Conservation (phyloP, 495 filamentous ascomycete genomes). For the Articulospora tetracladia region DNA sequence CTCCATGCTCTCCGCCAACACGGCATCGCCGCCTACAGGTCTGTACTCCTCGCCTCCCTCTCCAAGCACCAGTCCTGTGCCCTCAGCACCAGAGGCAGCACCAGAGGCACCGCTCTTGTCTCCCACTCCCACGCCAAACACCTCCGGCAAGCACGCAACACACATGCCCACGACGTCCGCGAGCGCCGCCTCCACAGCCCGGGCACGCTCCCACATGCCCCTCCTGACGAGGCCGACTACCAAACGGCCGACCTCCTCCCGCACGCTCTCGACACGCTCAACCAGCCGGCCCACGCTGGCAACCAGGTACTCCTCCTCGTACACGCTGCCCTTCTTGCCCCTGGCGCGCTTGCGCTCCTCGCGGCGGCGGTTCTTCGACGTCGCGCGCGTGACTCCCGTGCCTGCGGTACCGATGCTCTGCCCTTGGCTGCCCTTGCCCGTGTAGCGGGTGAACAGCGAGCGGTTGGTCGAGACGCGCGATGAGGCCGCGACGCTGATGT, state of each 20-base stretch:
- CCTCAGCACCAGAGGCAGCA: too few species aligned
- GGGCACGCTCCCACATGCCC: conserved; percentile 81
- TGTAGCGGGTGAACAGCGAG: conserved; percentile 89
- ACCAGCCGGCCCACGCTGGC: conserved; percentile 80
- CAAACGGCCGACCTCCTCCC: conserved; percentile 64
- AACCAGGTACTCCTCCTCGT: conserved; percentile 95
- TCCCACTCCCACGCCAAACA: conserved; percentile 48
- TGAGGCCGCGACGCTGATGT: conserved; percentile 84
- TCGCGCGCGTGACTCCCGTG: conserved; percentile 64
- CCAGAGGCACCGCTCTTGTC: conserved; percentile 7
- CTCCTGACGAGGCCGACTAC: conserved; percentile 72
- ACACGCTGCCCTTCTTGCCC: conserved; percentile 93
- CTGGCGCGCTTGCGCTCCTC: conserved; percentile 94
- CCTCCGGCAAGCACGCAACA: conserved; percentile 55
- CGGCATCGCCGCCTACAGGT: conserved; percentile 42
- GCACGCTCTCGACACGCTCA: conserved; percentile 71
- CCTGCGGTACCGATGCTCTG: conserved; percentile 60
- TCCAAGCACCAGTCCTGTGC: not conserved
- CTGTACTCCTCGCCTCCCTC: conserved; percentile 26
- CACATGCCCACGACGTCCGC: conserved; percentile 69
- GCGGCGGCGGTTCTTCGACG: conserved; percentile 74
- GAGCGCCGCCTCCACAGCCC: conserved; percentile 68
- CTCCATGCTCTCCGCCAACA: conserved; percentile 45
- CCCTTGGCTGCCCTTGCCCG: conserved; percentile 45
- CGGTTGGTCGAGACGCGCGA: conserved; percentile 73